Evolutionary conservation across 176 grass and related monocot genomes (phyloP), one percentile per base, ranked within the genome.

Genomic region (Hsuehochloa calcarea): DNA sequence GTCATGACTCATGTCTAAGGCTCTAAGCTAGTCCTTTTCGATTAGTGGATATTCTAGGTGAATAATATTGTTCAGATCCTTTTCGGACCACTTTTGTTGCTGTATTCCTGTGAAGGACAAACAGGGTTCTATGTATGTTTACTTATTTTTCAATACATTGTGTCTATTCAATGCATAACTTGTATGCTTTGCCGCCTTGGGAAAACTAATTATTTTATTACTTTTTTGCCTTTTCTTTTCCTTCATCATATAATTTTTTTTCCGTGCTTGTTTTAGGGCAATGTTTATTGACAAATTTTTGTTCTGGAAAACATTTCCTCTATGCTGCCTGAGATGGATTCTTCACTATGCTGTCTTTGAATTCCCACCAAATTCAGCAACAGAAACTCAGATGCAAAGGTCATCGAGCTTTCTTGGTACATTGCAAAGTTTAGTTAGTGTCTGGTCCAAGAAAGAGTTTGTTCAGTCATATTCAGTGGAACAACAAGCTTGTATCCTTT

Each of bases 401-500:
- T 75, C 91, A 78, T 84, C 87, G 25, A 83, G 77, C 71, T 95
- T 92, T 50, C 59, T 82, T 27, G 78, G 75, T 65, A 92, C 78
- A 45, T 40, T 90, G 66, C 89, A 92, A 87, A 80, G 6, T 78
- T 86, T 93, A 71, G 78, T 89, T 81, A 89, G 68, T 85, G 63
- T 92, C 80, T 98, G 96, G 96, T 95, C 96, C 70, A 95, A 72
- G 79, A 90, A 85, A 77, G 93, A 95, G 72, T 98, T 93, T 84
- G 86, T 98, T 81, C 96, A 95, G 79, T 95, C 88, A 89, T 95
- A 94, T 84, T 89, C 93, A 58, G 87, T 98, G 89, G 96, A 95
- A 51, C 96, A 98, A 86, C 96, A 98, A 92, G 96, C 96, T 85
- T 98, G 96, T 95, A 98, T 95, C 93, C 93, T 90, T 98, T 74